Percentiles rank a stretch among this genome's conserved stretches.
phyloP scores from a whole-genome alignment of 768 basidiomycete species.

The Hygrophorus pudorinus region DNA sequence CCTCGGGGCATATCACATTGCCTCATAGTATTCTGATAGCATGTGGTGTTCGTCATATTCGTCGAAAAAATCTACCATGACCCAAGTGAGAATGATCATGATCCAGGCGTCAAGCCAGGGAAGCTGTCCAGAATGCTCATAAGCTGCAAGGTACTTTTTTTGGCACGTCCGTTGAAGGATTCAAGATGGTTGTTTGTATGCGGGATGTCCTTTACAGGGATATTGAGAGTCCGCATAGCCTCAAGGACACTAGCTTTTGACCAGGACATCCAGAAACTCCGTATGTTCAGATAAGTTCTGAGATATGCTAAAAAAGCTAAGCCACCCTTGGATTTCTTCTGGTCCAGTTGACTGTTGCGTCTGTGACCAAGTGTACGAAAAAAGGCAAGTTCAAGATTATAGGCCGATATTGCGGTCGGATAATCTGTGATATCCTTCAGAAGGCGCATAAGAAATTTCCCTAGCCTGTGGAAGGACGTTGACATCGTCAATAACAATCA shows the following conservation, averaged over 20 bases:
- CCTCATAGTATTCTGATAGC: not conserved
- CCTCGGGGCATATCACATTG: not conserved
- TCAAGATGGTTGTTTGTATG: conserved; percentile 27
- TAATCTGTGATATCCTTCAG: conserved; percentile 16
- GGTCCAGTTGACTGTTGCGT: not conserved
- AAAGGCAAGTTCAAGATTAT: not conserved
- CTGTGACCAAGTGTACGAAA: not conserved
- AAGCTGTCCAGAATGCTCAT: conserved; percentile 13
- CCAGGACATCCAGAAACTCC: conserved; percentile 7
- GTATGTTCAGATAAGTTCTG: conserved; percentile 4
- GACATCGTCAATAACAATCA: no score
- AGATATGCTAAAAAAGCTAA: conserved; percentile 8
- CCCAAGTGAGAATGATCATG: conserved; percentile 3
- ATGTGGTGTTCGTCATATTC: not conserved
- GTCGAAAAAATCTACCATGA: conserved; percentile 7
- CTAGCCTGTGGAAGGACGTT: no score
- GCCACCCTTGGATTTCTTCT: conserved; percentile 4
- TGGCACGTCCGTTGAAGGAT: conserved; percentile 23
- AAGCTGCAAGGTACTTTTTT: conserved; percentile 17
- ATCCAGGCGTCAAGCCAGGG: conserved; percentile 7
- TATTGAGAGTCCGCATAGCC: no score
- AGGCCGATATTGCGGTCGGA: conserved; percentile 1
- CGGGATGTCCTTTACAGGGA: conserved; percentile 14
- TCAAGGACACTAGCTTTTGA: conserved; percentile 4
- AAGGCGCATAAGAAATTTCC: conserved; percentile 11